phyloP scores from a whole-genome alignment of 495 filamentous ascomycete species.

The Neurospora tetrasperma region DNA sequence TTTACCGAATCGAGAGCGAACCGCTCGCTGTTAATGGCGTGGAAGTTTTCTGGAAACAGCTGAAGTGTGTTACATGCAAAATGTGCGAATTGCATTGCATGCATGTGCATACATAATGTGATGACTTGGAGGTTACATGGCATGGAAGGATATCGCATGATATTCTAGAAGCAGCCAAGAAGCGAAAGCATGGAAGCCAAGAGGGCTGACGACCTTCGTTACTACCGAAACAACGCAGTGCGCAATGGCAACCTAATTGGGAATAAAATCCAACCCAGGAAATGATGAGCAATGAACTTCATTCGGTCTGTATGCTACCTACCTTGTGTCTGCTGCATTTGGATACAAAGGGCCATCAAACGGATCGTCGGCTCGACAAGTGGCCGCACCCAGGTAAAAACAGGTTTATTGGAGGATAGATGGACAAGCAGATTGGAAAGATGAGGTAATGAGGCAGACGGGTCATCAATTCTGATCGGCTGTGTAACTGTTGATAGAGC shows the following conservation, averaged over 20 bases:
- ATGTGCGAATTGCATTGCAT: not conserved
- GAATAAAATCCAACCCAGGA: not conserved
- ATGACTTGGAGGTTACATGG: not conserved
- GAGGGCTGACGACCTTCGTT: not conserved
- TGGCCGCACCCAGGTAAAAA: not conserved
- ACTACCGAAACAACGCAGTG: not conserved
- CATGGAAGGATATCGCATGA: not conserved
- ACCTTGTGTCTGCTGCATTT: not conserved
- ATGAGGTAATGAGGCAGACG: not conserved
- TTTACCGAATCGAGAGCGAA: not conserved
- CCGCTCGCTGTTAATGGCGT: not conserved
- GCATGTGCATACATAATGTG: not conserved
- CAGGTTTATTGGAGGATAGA: not conserved
- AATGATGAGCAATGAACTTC: not conserved
- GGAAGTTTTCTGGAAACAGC: not conserved
- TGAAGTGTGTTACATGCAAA: not conserved
- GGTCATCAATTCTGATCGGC: not conserved
- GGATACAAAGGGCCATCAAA: not conserved
- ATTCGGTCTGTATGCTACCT: not conserved
- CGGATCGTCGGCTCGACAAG: not conserved
- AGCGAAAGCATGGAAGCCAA: not conserved
- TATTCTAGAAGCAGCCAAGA: not conserved
- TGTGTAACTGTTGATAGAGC: not conserved
- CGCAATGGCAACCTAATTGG: not conserved
- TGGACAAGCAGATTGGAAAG: not conserved